A percentile compares a stretch with the other conserved stretches of the same genome.
phyloP scores from a whole-genome alignment of 345 rosid genomes.

The Anacardium occidentale region DNA sequence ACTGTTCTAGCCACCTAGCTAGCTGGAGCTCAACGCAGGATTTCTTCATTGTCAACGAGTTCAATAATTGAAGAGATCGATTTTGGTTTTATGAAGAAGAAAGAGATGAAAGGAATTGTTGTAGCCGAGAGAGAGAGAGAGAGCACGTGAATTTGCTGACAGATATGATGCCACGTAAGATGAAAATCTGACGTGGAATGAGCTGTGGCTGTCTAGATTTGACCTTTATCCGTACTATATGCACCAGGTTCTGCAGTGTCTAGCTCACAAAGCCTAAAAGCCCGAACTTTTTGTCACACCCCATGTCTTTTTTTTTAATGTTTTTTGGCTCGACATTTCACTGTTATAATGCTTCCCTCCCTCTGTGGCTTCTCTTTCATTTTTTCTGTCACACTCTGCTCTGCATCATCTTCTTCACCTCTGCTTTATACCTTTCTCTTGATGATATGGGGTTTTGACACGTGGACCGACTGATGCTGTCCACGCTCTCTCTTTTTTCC shows the following conservation, averaged over 20 bases:
- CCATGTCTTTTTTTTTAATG: neutral
- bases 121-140: no score
- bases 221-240: constrained; percentile 7
- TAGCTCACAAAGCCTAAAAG: neutral
- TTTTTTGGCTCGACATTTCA: constrained; percentile 13
- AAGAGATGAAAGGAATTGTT: neutral
- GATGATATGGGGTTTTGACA: constrained; percentile 36
- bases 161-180: constrained; percentile 10
- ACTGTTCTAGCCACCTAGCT: no score
- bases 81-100: neutral
- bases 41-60: no score
- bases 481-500: constrained; percentile 7
- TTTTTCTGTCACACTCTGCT: constrained; percentile 2
- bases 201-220: constrained; percentile 7
- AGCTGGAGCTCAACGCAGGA: no score
- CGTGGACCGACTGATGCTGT: constrained; percentile 32
- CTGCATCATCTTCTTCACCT: neutral
- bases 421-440: neutral
- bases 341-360: constrained; percentile 7
- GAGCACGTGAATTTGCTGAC: constrained; percentile 20
- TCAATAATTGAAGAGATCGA: no score
- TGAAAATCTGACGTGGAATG: neutral
- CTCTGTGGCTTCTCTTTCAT: neutral
- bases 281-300: no score
- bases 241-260: constrained; percentile 9